Conservation (phyloP, 768 basidiomycete species). For the Kwoniella shandongensis region DNA sequence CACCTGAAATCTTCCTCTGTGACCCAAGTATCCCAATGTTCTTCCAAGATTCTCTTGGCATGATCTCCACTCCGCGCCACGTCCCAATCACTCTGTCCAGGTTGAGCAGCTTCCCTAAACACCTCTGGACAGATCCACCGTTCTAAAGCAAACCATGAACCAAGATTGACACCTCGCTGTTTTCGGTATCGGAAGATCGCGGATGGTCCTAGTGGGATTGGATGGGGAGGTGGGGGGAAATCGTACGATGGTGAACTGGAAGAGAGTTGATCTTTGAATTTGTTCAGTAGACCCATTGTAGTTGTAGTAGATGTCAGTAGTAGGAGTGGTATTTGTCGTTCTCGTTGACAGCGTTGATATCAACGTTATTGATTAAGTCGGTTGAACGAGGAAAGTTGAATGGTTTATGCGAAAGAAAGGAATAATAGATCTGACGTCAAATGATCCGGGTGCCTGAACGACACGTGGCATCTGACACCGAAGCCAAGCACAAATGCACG, state of each 20-base stretch:
- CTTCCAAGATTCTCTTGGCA: slow-evolving; percentile 60
- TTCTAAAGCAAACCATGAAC: slow-evolving; percentile 71
- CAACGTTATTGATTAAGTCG: slow-evolving; percentile 40
- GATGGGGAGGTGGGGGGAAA: slow-evolving; percentile 10
- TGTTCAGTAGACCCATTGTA: slow-evolving; percentile 50
- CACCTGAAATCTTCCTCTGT: slow-evolving; percentile 75
- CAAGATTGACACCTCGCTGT: slow-evolving; percentile 79
- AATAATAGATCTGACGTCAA: too few species aligned
- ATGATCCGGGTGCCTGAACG: too few species aligned
- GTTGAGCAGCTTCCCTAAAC: slow-evolving; percentile 59
- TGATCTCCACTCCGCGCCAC: slow-evolving; percentile 60
- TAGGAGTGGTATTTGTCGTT: too few species aligned
- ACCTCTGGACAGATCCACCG: slow-evolving; percentile 65
- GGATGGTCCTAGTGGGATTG: slow-evolving; percentile 47
- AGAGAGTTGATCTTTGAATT: slow-evolving; percentile 42
- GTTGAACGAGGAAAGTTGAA: background rate
- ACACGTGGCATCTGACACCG: too few species aligned
- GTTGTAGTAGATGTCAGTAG: background rate
- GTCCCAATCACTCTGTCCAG: slow-evolving; percentile 62
- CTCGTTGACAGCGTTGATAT: slow-evolving; percentile 25
- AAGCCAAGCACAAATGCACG: too few species aligned
- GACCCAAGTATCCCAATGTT: slow-evolving; percentile 79
- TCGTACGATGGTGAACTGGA: slow-evolving; percentile 6
- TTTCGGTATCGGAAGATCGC: slow-evolving; percentile 65
- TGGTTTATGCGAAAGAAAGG: background rate